Evolutionary conservation across 164 flowering plant genomes (phyloP).

Genomic region (Tinospora cordifolia): DNA sequence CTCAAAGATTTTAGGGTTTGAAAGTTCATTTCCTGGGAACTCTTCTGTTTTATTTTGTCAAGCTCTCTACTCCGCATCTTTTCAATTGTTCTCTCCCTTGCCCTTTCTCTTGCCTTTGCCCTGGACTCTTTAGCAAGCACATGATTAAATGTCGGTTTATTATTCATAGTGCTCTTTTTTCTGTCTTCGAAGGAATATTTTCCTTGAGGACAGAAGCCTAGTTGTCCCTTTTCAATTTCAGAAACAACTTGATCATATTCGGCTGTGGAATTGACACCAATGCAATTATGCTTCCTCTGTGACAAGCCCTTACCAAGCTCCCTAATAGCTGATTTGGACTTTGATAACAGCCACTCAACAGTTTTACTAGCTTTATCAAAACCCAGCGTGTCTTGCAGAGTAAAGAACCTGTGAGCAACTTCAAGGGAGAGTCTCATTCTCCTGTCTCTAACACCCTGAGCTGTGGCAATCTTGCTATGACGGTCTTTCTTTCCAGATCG

Average conservation of each 20-base stretch:
- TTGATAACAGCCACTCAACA: slow-evolving; percentile 54
- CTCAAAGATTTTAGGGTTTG: slow-evolving; percentile 3
- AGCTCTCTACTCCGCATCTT: slow-evolving; percentile 18
- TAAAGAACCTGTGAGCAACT: slow-evolving; percentile 52
- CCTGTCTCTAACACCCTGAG: slow-evolving; percentile 60
- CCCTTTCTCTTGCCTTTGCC: slow-evolving; percentile 46
- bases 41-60: slow-evolving; percentile 6
- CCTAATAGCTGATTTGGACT: slow-evolving; percentile 45
- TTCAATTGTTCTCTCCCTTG: slow-evolving; percentile 42
- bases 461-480: slow-evolving; percentile 72
- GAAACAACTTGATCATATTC: slow-evolving; percentile 27
- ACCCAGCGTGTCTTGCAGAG: slow-evolving; percentile 61
- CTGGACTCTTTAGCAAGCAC: slow-evolving; percentile 29
- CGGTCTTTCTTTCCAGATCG: slow-evolving; percentile 44
- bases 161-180: slow-evolving; percentile 14
- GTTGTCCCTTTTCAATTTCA: slow-evolving; percentile 15
- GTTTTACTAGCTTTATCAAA: slow-evolving; percentile 72
- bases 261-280: slow-evolving; percentile 3
- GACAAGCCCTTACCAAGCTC: slow-evolving; percentile 21
- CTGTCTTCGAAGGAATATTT: slow-evolving; percentile 8
- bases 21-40: no score
- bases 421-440: slow-evolving; percentile 75
- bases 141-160: slow-evolving; percentile 16
- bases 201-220: not conserved
- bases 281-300: slow-evolving; percentile 7